Evolutionary conservation across 1,139 yeast species (phyloP), one percentile per base, ranked within the genome.

Genomic region (Chernovozyma sophiae-reginae): DNA sequence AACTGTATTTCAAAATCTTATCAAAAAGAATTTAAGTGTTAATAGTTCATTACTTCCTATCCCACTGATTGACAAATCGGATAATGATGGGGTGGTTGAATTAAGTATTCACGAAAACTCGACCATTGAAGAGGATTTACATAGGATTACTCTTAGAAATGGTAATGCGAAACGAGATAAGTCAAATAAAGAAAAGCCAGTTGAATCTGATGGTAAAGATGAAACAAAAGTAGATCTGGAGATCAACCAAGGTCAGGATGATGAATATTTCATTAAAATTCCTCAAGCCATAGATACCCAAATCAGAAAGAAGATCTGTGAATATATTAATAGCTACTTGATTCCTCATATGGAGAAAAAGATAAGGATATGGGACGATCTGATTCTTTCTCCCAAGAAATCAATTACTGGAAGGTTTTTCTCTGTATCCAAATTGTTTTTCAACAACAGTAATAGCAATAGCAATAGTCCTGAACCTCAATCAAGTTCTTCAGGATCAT

Each of bases 301-400:
- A 0, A 54, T 85, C 28, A 57, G 70, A 18, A 47, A 54, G 7
- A 66, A 69, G 37, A 50, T 82, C 8, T 62, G 71, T 39, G 86
- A 81, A 27, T 64, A 79, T 35, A 70, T 82, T 8, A 72, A 72
- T 35, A 76, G 74, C 47, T 66, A 68, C 41, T 61, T 87, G 36
- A 68, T 85, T 2, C 92, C 95, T 1, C 87, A 79, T 53, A 84
- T 87, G 95, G 90, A 85, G 51, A 60, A 70, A 35, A 76, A 86
- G 54, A 71, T 86, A 31, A 67, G 82, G 38, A 50, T 74, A n/a
- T 83, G 95, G 96, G 85, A 81, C 52, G 90, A 89, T 49, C 82
- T 79, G 47, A 57, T 74, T 33, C 77, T 82, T 19, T 77, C 79
- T 30, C 82, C 92, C 15, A 72, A 86, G 44, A 74, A 79, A 44